Evolutionary conservation across 352 stramenopile genomes (phyloP).

Genomic region (Pythium aristosporum): DNA sequence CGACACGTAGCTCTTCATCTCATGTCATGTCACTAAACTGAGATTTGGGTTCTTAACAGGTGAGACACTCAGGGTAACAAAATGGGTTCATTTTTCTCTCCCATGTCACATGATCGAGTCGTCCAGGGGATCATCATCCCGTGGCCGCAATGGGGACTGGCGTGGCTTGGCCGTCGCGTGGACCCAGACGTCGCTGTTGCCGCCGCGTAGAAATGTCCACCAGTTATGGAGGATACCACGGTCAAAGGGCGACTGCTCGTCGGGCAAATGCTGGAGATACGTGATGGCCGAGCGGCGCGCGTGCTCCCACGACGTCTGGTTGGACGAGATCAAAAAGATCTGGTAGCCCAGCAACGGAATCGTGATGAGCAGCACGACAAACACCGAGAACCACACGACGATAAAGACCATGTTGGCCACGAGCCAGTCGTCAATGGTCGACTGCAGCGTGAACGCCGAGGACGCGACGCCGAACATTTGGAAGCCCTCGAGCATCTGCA

Average conservation of each 20-base stretch:
- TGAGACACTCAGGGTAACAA: not conserved
- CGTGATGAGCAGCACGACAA: conserved; percentile 60
- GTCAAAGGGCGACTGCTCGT: conserved; percentile 65
- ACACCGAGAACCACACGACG: conserved; percentile 54
- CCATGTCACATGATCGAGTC: conserved; percentile 26
- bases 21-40: conserved; percentile 9
- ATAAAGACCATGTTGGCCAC: conserved; percentile 65
- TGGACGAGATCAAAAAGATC: conserved; percentile 64
- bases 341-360: conserved; percentile 70
- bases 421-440: conserved; percentile 71
- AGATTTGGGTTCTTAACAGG: conserved; percentile 17
- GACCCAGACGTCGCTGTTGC: conserved; percentile 66
- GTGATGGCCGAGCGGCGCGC: conserved; percentile 66
- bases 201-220: conserved; percentile 47
- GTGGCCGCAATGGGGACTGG: conserved; percentile 15
- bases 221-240: conserved; percentile 60
- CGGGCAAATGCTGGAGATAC: conserved; percentile 60
- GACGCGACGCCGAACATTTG: conserved; percentile 51
- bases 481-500: conserved; percentile 53
- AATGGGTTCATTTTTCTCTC: conserved; percentile 1
- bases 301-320: conserved; percentile 81
- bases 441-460: conserved; percentile 50
- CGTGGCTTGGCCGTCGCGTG: conserved; percentile 28
- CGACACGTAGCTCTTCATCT: conserved; percentile 24
- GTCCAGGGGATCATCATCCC: not conserved